Evolutionary conservation across 495 filamentous ascomycete genomes (phyloP).

Genomic region (Saxispiralis lemnorum): DNA sequence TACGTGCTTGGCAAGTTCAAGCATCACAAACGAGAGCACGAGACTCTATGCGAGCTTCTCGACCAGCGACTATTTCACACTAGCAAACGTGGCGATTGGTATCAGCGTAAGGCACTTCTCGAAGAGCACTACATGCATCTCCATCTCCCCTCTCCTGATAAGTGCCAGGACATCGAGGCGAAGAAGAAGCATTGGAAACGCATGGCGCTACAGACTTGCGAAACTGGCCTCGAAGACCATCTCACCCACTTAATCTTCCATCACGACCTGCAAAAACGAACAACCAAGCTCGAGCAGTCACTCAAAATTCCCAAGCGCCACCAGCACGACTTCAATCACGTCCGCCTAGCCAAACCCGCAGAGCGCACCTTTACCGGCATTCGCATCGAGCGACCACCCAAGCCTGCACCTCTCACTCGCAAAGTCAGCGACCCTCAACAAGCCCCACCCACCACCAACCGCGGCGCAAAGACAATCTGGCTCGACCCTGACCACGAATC

Average conservation of each 20-base stretch:
- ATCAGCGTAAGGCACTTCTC: constrained; percentile 81
- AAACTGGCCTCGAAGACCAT: constrained; percentile 67
- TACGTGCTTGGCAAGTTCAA: constrained; percentile 72
- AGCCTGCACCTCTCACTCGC: neutral
- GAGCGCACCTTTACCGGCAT: constrained; percentile 62
- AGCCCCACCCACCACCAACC: constrained; percentile 12
- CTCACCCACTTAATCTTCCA: constrained; percentile 83
- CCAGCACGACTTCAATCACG: constrained; percentile 86
- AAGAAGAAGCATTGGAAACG: constrained; percentile 74
- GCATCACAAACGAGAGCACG: constrained; percentile 59
- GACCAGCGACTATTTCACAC: constrained; percentile 69
- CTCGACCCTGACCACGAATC: constrained; percentile 33
- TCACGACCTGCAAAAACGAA: constrained; percentile 83
- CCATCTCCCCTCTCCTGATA: constrained; percentile 29
- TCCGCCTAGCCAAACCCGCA: constrained; percentile 51
- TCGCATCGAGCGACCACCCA: constrained; percentile 43
- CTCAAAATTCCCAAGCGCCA: constrained; percentile 69
- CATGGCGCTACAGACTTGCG: constrained; percentile 65
- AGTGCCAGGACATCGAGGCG: constrained; percentile 36
- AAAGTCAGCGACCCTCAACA: constrained; percentile 15
- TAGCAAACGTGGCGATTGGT: constrained; percentile 76
- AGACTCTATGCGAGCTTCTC: constrained; percentile 57
- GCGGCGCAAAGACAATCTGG: constrained; percentile 70
- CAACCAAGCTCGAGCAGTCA: constrained; percentile 70
- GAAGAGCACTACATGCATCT: constrained; percentile 88